Percentiles rank a stretch among this genome's conserved stretches.
phyloP scores from a whole-genome alignment of 2,329 filamentous ascomycete species.

The Raffaelea albimanens region DNA sequence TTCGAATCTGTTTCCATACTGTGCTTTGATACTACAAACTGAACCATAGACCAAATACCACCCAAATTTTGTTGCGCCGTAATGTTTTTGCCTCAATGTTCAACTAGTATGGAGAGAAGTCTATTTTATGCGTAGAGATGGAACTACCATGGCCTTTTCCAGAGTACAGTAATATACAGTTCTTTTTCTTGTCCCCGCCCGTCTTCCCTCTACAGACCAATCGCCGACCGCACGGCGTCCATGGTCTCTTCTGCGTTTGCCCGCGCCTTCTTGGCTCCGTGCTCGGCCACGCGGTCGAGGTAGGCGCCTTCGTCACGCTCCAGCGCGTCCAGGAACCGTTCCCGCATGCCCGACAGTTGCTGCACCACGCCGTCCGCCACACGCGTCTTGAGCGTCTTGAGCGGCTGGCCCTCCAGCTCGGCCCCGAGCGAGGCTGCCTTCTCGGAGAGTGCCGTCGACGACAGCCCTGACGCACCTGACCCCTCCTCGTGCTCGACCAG shows the following conservation, averaged over 20 bases:
- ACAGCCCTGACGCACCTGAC: not conserved
- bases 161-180: too few species aligned
- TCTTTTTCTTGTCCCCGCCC: not conserved
- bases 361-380: slow-evolving; percentile 49
- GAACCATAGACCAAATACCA: too few species aligned
- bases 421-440: slow-evolving; percentile 8
- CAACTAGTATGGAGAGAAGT: too few species aligned
- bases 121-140: too few species aligned
- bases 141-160: too few species aligned
- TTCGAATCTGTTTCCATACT: too few species aligned
- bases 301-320: slow-evolving; percentile 19
- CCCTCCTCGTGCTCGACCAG: slow-evolving; percentile 41
- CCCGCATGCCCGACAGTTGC: slow-evolving; percentile 44
- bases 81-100: too few species aligned
- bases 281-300: slow-evolving; percentile 41
- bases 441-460: not conserved
- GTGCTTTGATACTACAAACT: too few species aligned
- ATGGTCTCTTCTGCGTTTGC: slow-evolving; percentile 51
- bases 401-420: slow-evolving; percentile 26
- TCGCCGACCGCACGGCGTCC: slow-evolving; percentile 38
- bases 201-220: slow-evolving; percentile 31
- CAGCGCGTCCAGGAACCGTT: slow-evolving; percentile 45
- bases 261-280: slow-evolving; percentile 53
- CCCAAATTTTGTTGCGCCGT: too few species aligned
- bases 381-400: slow-evolving; percentile 54